Conservation (phyloP, 257 asterid genomes). For the Asclepias syriaca region DNA sequence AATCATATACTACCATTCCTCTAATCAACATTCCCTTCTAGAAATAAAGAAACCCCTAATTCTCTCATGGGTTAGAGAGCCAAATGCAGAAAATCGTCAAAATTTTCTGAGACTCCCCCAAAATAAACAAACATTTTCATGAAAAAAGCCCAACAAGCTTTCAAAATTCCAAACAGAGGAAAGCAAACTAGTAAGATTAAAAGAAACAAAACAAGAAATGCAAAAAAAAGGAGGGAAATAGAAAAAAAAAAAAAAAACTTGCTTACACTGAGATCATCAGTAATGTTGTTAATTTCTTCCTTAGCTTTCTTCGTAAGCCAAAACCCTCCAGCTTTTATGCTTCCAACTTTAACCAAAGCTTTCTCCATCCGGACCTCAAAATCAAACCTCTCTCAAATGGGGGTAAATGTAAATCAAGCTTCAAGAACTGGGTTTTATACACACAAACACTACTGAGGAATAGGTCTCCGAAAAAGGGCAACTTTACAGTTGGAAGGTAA, state of each 20-base stretch:
- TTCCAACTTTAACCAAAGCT: slow-evolving; percentile 70
- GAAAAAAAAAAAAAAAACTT: background rate
- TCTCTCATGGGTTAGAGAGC: background rate
- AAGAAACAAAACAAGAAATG: background rate
- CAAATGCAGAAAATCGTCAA: background rate
- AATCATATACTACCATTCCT: background rate
- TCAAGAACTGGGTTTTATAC: background rate
- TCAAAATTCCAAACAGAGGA: background rate
- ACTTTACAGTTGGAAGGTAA: slow-evolving; percentile 11
- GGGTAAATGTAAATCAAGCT: background rate
- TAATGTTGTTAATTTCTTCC: slow-evolving; percentile 73
- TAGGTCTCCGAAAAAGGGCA: background rate
- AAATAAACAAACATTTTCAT: background rate
- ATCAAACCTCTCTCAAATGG: background rate
- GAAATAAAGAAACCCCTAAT: background rate
- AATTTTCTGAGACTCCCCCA: background rate
- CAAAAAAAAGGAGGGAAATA: slow-evolving; percentile 2
- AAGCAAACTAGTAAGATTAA: background rate
- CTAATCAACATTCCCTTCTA: background rate
- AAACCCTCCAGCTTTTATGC: slow-evolving; percentile 71
- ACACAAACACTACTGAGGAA: background rate
- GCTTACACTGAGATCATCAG: slow-evolving; percentile 71
- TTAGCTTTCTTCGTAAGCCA: slow-evolving; percentile 92
- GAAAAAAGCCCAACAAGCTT: background rate
- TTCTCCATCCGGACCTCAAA: slow-evolving; percentile 52